Evolutionary conservation across 495 filamentous ascomycete genomes (phyloP), one percentile per base, ranked within the genome.

Genomic region (Oidiodendron maius): DNA sequence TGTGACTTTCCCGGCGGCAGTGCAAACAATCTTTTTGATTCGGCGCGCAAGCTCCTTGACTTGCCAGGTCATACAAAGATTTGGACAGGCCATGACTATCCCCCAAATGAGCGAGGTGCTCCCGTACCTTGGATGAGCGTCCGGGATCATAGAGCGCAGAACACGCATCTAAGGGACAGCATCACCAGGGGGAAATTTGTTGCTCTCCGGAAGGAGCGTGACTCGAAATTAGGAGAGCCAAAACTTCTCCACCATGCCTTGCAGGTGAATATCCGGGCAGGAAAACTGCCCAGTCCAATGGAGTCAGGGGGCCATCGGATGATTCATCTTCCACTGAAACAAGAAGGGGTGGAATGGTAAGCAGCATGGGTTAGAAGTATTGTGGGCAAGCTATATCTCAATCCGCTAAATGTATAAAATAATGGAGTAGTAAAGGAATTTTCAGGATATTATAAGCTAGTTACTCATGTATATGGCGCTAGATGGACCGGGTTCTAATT

Each of bases 1-100:
- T 78, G 74, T 51, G 79, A 82, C 52, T 82, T 83, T 52, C 79
- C 78, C 4, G 73, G 72, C 22, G 78, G 79, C n/a, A 59, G 62
- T 30, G 71, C 75, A 4, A 51, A 43, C 3, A 56, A 51, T 2
- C 64, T 82, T 1, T 82, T 52, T 46, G 30, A 53, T 13, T 79
- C 78, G 0, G 67, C 53, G 15, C 61, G 56, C 8, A 72, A 58
- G 24, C 66, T 82, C 10, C 64, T 83, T 13, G 37, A 45, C 34
- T 52, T 83, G 10, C 71, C 72, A 0, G 54, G 51, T 3, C 20
- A 75, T 40, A 60, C 63, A 6, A 57, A 48, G 21, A 40, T 75
- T 22, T 75, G 67, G 39, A 64, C 64, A 3, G 65, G 67, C 4
- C 70, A 75, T 49, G 72, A 75, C 55, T 75, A 73, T 51, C 70